Percentiles rank a stretch among this genome's conserved stretches.
Conservation (phyloP, 148 eudicot genomes). For the Rhododendron kiyosumense region DNA sequence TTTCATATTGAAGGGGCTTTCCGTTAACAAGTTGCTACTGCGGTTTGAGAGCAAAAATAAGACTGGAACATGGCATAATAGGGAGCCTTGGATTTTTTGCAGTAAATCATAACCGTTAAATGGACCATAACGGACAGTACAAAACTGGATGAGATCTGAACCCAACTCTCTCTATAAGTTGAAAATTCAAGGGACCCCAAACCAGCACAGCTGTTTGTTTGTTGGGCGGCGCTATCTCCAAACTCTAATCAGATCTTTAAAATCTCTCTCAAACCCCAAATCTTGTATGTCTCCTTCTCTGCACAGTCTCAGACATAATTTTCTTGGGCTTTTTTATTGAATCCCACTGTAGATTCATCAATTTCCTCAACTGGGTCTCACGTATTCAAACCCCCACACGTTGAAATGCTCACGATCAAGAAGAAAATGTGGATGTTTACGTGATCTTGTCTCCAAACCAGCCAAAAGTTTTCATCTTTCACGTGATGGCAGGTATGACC, state of each 20-base stretch:
- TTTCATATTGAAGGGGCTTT: no score
- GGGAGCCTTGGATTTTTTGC: no score
- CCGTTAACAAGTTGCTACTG: no score
- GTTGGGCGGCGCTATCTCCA: neutral
- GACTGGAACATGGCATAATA: no score
- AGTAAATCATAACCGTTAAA: no score
- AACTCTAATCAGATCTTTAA: neutral
- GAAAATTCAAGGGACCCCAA: neutral
- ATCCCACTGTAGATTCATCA: constrained; percentile 14
- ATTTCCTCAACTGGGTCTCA: constrained; percentile 8
- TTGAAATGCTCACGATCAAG: constrained; percentile 16
- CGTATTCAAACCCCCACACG: neutral
- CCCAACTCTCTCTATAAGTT: neutral
- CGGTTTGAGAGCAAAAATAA: no score
- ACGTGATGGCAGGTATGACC: constrained; percentile 22
- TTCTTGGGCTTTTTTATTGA: neutral
- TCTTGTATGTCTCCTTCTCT: neutral
- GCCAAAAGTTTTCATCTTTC: constrained; percentile 5
- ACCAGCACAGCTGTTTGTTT: neutral
- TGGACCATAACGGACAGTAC: no score
- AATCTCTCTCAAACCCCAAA: neutral
- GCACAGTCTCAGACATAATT: neutral
- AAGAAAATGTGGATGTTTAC: constrained; percentile 42
- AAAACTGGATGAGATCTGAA: no score
- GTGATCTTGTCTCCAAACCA: constrained; percentile 8